A percentile compares a stretch with the other conserved stretches of the same genome.
phyloP scores from a whole-genome alignment of 768 basidiomycete species.

The Symmetrospora coprosmae region DNA sequence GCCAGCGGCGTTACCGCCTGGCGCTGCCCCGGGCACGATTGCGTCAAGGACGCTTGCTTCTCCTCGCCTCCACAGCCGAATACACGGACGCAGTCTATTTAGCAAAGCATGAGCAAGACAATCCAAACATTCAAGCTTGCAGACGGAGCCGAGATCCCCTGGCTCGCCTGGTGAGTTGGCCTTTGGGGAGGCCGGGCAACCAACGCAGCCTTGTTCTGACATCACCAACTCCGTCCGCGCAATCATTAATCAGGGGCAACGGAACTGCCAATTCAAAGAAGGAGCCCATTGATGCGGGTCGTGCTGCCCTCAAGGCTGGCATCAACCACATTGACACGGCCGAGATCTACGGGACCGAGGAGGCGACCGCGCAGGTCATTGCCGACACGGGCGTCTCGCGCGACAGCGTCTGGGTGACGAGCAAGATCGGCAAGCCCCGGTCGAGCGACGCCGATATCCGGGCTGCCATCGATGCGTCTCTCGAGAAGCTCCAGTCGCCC shows the following conservation, averaged over 20 bases:
- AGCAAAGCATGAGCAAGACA: neutral
- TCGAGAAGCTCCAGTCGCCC: conserved; percentile 29
- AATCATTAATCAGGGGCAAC: too few relatives aligned
- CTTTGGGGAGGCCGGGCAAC: conserved; percentile 6
- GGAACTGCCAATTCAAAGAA: conserved; percentile 29
- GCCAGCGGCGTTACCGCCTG: too few relatives aligned
- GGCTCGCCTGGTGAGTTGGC: conserved; percentile 35
- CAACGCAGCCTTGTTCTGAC: neutral
- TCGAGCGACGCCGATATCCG: neutral
- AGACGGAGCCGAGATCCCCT: conserved; percentile 35
- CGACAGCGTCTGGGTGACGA: conserved; percentile 32
- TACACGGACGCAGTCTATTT: too few relatives aligned
- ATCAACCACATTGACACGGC: conserved; percentile 35
- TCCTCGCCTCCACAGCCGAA: too few relatives aligned
- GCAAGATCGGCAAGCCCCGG: neutral
- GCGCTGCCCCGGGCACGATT: too few relatives aligned
- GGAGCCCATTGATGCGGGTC: conserved; percentile 24
- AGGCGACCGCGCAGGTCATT: conserved; percentile 28
- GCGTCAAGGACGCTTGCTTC: too few relatives aligned
- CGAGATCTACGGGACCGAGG: conserved; percentile 34
- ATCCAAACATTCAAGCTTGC: conserved; percentile 29
- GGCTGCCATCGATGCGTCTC: conserved; percentile 30
- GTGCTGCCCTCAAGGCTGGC: conserved; percentile 32
- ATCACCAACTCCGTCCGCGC: neutral
- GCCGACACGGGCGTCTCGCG: conserved; percentile 22